A percentile compares a stretch with the other conserved stretches of the same genome.
These are phyloP conservation scores for Agaricus sinodeliciosus DNA, from an alignment of 768 basidiomycete species.

Conservation along the genomic window DNA sequence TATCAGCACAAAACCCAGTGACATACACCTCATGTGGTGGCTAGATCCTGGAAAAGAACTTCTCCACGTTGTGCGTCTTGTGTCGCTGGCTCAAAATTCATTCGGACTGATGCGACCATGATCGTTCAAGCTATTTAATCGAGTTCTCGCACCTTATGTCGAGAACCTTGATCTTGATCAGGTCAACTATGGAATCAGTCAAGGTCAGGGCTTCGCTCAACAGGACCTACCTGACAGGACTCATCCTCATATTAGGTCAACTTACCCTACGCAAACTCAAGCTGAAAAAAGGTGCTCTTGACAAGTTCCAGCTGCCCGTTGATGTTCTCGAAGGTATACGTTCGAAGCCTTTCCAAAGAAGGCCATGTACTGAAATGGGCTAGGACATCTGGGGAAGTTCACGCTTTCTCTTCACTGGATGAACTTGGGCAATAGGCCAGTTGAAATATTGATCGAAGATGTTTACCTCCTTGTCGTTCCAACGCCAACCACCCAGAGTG, in stretches of 20 bases:
- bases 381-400: conserved; percentile 83
- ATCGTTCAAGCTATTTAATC: conserved; percentile 65
- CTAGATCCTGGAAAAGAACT: conserved; percentile 82
- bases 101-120: not conserved
- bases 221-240: not conserved
- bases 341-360: not conserved
- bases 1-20: not conserved
- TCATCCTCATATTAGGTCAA: conserved; percentile 43
- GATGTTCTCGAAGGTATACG: conserved; percentile 87
- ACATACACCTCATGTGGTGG: conserved; percentile 62
- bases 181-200: conserved; percentile 88
- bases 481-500: conserved; percentile 55
- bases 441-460: conserved; percentile 88
- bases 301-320: conserved; percentile 92
- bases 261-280: conserved; percentile 74
- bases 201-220: conserved; percentile 42
- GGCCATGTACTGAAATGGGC: not conserved
- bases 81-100: not conserved
- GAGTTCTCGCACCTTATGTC: conserved; percentile 90
- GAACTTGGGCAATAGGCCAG: conserved; percentile 84
- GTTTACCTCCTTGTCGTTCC: conserved; percentile 92
- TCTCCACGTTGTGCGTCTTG: conserved; percentile 59
- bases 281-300: conserved; percentile 88
- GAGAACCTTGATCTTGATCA: conserved; percentile 94
- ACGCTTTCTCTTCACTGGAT: conserved; percentile 85